Conservation (phyloP, 768 basidiomycete species). For the Phaeolepiota aurea region DNA sequence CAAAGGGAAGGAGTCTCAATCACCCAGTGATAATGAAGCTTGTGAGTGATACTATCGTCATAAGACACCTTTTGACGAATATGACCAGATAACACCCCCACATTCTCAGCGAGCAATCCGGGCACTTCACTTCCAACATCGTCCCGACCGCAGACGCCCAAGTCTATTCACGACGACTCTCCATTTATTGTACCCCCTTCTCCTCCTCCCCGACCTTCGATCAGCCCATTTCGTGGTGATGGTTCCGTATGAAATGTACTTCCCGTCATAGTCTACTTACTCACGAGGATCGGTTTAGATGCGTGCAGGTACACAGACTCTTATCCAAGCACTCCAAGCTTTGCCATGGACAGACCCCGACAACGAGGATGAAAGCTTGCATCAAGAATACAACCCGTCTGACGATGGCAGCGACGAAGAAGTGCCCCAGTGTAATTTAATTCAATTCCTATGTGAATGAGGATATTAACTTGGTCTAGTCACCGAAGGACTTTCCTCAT, state of each 20-base stretch:
- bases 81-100: constrained; percentile 3
- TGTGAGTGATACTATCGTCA: constrained; percentile 12
- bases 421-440: constrained; percentile 24
- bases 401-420: constrained; percentile 67
- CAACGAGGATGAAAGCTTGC: constrained; percentile 53
- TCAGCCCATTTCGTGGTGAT: constrained; percentile 53
- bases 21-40: constrained; percentile 23
- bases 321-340: constrained; percentile 84
- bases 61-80: neutral
- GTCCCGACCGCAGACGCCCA: constrained; percentile 12
- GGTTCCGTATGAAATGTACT: constrained; percentile 50
- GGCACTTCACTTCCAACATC: constrained; percentile 20
- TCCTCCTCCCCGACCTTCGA: constrained; percentile 43
- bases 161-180: constrained; percentile 23
- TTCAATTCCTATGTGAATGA: constrained; percentile 1
- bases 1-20: constrained; percentile 40
- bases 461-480: constrained; percentile 19
- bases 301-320: constrained; percentile 80
- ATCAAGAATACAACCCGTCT: constrained; percentile 29
- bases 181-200: constrained; percentile 70
- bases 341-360: constrained; percentile 72
- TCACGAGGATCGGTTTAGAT: too few relatives aligned
- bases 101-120: constrained; percentile 18
- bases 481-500: constrained; percentile 62
- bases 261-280: constrained; percentile 7